Base-by-base conservation (phyloP, 1,139 yeast genomes). In the Pneumocystis canis region DNA sequence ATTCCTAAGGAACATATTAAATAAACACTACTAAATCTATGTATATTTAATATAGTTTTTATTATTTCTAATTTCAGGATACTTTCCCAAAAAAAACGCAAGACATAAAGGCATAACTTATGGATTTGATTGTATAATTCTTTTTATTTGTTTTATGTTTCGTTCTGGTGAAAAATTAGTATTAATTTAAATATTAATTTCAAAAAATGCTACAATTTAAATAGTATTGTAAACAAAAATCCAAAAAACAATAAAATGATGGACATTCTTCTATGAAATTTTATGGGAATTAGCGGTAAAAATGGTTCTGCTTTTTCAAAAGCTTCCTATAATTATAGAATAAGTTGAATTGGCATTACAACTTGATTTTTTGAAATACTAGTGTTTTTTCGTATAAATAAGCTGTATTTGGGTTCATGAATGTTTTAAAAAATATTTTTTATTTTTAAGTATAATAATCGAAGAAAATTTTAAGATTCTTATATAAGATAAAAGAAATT, bases 1-100 rank as follows among this genome's bases (percentile, higher is more conserved):
- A 67, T 68, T 9, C 69, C 68, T 30, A 65, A 65, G 20, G 69
- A 66, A 60, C 69, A 67, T n/a, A 67, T 59, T n/a, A 65, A 53
- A 56, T 65, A 67, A 32, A 66, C 66, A 60, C 65, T 54, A 41
- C 69, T 68, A 47, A 67, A 63, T 25, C 69, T 66, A 56, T 7
- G n/a, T 39, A 40, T 20, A 40, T 54, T 14, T 58, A 47, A 57
- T 20, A 32, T 11, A 41, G 28, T 32, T 7, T 5, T 35, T 33
- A 18, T 25, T 20, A 32, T 18, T 32, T 11, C 14, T 16, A 16
- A 60, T 30, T 58, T 39, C 18, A 7, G 20, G 18, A 5, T 7
- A n/a, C 31, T 30, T 30, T 25, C 40, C 56, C 60, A 37, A 59
- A 20, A 62, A 66, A 40, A 59, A 60, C 16, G 60, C 28, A 11